Evolutionary conservation across 2,329 filamentous ascomycete genomes (phyloP).

Genomic region (Trichoderma hamatum): DNA sequence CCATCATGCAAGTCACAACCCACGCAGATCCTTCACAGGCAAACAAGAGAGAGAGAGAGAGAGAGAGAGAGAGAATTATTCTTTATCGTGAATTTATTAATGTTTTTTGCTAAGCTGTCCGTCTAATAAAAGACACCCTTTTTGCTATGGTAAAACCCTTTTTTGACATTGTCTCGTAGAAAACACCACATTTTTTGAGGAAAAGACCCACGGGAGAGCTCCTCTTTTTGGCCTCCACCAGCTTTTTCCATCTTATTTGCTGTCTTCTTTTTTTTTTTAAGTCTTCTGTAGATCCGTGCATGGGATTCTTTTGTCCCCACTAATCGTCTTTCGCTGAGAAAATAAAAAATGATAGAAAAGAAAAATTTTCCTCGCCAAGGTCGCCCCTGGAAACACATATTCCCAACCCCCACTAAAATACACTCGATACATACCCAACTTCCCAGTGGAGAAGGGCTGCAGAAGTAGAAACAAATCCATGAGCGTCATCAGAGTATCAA

Average conservation of each 20-base stretch:
- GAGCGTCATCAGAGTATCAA: conserved; percentile 4
- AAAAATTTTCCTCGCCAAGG: conserved; percentile 25
- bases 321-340: conserved; percentile 23
- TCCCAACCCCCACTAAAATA: conserved; percentile 27
- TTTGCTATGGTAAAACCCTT: conserved; percentile 14
- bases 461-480: conserved; percentile 21
- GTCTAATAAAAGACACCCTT: conserved; percentile 7
- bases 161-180: conserved; percentile 26
- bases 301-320: conserved; percentile 18
- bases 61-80: not conserved
- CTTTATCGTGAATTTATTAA: conserved; percentile 25
- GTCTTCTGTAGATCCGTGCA: conserved; percentile 19
- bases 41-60: not conserved
- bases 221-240: conserved; percentile 25
- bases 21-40: not conserved
- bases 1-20: conserved; percentile 7
- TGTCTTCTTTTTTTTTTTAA: conserved; percentile 17
- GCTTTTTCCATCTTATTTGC: conserved; percentile 4
- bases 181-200: conserved; percentile 15
- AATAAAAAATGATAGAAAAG: conserved; percentile 3
- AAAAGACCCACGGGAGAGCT: conserved; percentile 25
- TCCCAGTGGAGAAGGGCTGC: not conserved
- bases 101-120: conserved; percentile 25
- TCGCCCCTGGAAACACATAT: conserved; percentile 27
- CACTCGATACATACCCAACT: conserved; percentile 11